Base-by-base conservation (phyloP, 768 basidiomycete genomes). In the Boletus vinaceobasis region DNA sequence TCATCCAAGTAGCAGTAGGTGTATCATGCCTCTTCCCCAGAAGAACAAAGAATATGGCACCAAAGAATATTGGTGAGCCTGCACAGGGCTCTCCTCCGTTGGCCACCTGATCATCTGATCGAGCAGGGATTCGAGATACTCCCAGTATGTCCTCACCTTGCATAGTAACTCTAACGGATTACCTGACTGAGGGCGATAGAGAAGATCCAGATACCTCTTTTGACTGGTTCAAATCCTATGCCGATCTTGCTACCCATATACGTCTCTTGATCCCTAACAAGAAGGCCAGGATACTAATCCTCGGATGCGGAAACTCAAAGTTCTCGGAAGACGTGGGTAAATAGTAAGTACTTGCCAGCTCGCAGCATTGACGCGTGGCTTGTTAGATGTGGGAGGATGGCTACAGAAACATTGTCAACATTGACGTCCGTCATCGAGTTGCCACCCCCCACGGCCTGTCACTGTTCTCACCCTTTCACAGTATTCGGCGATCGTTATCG, bases 171-270 rank as follows among this genome's bases (percentile, higher is more conserved):
- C 48, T 27, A 43, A 48, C 33, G n/a, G 11, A 40, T 56, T 33
- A 38, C 17, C 55, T 54, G 39, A 53, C 40, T 46, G 35, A 55
- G 48, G 35, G 48, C 50, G 37, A 53, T 52, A 89, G 88, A 62
- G 85, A 87, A 68, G 65, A 75, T 5, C 74, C 78, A 17, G 81
- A 82, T n/a, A 73, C 72, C 5, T 74, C 80, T 7, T 92, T 88
- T 58, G 91, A 93, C 71, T 93, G 91, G 91, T 92, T 92, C 75
- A 92, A 90, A 67, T 83, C 84, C 9, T 93, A 92, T 62, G 67
- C 70, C 2, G 90, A 93, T 53, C 74, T 93, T n/a, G 78, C 84
- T 7, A 69, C 78, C 45, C 69, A 86, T 19, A 68, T 93, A 19
- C 77, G 77, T 38, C 79, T 79, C 33, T 72, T 87, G 32, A 78